Percentiles rank a stretch among this genome's conserved stretches.
These are phyloP conservation scores for Colletotrichum lini DNA, from an alignment of 2,329 filamentous ascomycete genomes.

Conservation along the genomic window DNA sequence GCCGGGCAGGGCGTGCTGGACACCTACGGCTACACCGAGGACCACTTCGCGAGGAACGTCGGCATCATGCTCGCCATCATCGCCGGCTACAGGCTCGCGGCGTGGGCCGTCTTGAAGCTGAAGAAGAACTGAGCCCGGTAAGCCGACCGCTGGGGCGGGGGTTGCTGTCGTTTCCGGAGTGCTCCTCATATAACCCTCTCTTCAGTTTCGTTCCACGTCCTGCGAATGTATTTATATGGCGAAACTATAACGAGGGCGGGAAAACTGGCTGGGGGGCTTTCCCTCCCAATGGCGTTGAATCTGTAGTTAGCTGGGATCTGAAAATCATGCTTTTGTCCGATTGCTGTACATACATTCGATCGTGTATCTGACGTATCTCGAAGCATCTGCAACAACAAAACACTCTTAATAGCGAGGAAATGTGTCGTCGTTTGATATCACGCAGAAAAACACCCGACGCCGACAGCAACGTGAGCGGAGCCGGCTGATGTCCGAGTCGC, in stretches of 20 bases:
- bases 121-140: slow-evolving; percentile 32
- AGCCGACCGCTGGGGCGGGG: not conserved
- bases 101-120: slow-evolving; percentile 71
- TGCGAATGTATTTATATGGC: too few relatives aligned
- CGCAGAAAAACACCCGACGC: not conserved
- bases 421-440: too few relatives aligned
- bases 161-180: not conserved
- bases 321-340: not conserved
- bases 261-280: not conserved
- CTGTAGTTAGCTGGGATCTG: not conserved
- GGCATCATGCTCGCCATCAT: slow-evolving; percentile 86
- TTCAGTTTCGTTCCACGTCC: too few relatives aligned
- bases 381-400: not conserved
- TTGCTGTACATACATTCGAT: not conserved
- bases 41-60: slow-evolving; percentile 76
- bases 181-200: too few relatives aligned
- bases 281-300: not conserved
- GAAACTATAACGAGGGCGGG: too few relatives aligned
- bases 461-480: not conserved
- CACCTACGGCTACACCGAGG: slow-evolving; percentile 77
- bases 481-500: not conserved
- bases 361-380: not conserved
- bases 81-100: slow-evolving; percentile 78
- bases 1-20: slow-evolving; percentile 78
- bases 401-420: too few relatives aligned